Conservation (phyloP, 768 basidiomycete genomes). For the Phylloporus arenicola region DNA sequence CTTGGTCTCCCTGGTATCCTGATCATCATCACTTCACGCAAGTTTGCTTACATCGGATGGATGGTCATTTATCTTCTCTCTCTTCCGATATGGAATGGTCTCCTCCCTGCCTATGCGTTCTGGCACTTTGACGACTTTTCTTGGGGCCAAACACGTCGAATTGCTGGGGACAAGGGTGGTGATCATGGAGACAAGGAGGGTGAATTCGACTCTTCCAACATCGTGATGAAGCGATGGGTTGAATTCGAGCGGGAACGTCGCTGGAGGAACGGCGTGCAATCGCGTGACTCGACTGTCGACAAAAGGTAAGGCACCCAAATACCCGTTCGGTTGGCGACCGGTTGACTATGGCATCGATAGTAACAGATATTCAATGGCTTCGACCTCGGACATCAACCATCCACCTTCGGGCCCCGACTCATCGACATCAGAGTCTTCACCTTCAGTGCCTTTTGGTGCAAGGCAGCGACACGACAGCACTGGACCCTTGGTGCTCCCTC, state of each 20-base stretch:
- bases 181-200: slow-evolving; percentile 93
- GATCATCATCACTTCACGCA: slow-evolving; percentile 93
- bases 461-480: slow-evolving; percentile 66
- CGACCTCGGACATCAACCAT: slow-evolving; percentile 69
- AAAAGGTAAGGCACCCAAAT: slow-evolving; percentile 45
- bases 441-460: slow-evolving; percentile 29
- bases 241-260: slow-evolving; percentile 95
- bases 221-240: slow-evolving; percentile 98
- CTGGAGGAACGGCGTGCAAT: slow-evolving; percentile 85
- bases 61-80: slow-evolving; percentile 92
- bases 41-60: slow-evolving; percentile 94
- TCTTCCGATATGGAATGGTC: slow-evolving; percentile 94
- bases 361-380: slow-evolving; percentile 72
- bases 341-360: slow-evolving; percentile 28
- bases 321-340: slow-evolving; percentile 3
- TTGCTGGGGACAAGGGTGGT: slow-evolving; percentile 65
- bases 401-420: slow-evolving; percentile 48
- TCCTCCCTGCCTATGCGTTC: slow-evolving; percentile 93
- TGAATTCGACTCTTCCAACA: slow-evolving; percentile 92
- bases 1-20: slow-evolving; percentile 93
- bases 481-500: slow-evolving; percentile 66
- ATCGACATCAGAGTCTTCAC: slow-evolving; percentile 57
- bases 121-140: slow-evolving; percentile 99
- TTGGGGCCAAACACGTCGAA: slow-evolving; percentile 91
- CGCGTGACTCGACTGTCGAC: slow-evolving; percentile 72